These are phyloP conservation scores for Viola odorata DNA, from an alignment of 345 rosid species.

Conservation along the genomic window DNA sequence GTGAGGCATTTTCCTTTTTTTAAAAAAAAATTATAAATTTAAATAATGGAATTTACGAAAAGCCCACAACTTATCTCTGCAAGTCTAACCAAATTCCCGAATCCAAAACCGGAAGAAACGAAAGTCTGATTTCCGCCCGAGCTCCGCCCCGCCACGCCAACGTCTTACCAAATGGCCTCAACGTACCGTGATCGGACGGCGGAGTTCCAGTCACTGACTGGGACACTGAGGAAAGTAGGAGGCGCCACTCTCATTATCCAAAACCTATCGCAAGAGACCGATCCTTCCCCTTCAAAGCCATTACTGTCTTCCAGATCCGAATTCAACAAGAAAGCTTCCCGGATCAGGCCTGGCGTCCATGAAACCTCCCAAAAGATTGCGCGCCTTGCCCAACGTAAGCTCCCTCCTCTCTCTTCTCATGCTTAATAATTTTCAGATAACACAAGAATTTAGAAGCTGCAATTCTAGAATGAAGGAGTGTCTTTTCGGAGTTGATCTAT, in stretches of 20 bases:
- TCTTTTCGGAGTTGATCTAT: too few species aligned
- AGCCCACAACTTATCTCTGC: too few species aligned
- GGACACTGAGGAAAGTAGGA: slow-evolving; percentile 65
- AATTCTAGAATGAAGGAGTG: too few species aligned
- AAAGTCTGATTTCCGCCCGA: too few species aligned
- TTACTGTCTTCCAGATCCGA: slow-evolving; percentile 59
- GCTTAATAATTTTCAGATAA: not conserved
- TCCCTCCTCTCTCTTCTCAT: not conserved
- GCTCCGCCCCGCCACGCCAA: not conserved
- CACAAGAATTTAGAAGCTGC: too few species aligned
- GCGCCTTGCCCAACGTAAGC: slow-evolving; percentile 63
- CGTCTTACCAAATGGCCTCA: slow-evolving; percentile 36
- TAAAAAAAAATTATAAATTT: too few species aligned
- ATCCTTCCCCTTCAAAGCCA: slow-evolving; percentile 23
- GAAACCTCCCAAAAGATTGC: slow-evolving; percentile 72
- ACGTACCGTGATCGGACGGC: slow-evolving; percentile 70
- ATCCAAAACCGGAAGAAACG: too few species aligned
- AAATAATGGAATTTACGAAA: too few species aligned
- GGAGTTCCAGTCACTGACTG: slow-evolving; percentile 69
- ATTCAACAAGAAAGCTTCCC: slow-evolving; percentile 73
- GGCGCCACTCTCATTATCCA: slow-evolving; percentile 32
- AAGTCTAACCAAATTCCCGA: too few species aligned
- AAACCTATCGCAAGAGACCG: slow-evolving; percentile 12
- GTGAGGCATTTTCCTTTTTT: too few species aligned
- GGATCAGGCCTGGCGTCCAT: slow-evolving; percentile 50